phyloP scores from a whole-genome alignment of 164 flowering plant genomes.

The Aristolochia californica region DNA sequence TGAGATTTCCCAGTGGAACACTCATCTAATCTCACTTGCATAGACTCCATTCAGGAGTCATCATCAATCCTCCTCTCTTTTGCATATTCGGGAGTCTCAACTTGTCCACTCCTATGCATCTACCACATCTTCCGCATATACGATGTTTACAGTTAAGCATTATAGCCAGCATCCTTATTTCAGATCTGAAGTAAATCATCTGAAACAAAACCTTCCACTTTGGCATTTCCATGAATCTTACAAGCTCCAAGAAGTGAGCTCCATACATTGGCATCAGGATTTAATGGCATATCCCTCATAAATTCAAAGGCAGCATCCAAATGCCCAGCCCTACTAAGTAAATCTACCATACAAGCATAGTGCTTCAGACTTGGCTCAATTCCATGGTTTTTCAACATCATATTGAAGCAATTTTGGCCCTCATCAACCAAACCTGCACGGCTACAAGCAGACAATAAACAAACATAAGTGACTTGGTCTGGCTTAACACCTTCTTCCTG shows the following conservation, averaged over 20 bases:
- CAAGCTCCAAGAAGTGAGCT: constrained; percentile 12
- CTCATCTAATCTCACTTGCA: no score
- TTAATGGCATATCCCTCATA: constrained; percentile 9
- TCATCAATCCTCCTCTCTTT: no score
- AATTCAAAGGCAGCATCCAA: constrained; percentile 12
- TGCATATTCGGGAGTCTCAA: no score
- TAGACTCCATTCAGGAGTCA: no score
- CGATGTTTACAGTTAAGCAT: no score
- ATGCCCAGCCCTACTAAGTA: constrained; percentile 8
- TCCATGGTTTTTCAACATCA: constrained; percentile 9
- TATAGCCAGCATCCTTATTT: no score
- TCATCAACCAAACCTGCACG: constrained; percentile 12
- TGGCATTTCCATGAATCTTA: constrained; percentile 3
- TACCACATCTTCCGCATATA: no score
- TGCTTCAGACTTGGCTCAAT: constrained; percentile 11
- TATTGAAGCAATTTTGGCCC: constrained; percentile 6
- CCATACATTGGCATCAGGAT: constrained; percentile 15
- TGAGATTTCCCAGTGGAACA: no score
- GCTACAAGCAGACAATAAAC: constrained; percentile 10
- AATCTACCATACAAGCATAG: constrained; percentile 14
- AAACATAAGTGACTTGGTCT: constrained; percentile 5
- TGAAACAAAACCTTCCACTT: constrained; percentile 1
- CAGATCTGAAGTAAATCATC: no score
- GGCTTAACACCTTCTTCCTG: constrained; percentile 6
- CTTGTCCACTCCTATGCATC: no score